Conservation (phyloP, 305 asterid genomes). For the Fraxinus floribunda region DNA sequence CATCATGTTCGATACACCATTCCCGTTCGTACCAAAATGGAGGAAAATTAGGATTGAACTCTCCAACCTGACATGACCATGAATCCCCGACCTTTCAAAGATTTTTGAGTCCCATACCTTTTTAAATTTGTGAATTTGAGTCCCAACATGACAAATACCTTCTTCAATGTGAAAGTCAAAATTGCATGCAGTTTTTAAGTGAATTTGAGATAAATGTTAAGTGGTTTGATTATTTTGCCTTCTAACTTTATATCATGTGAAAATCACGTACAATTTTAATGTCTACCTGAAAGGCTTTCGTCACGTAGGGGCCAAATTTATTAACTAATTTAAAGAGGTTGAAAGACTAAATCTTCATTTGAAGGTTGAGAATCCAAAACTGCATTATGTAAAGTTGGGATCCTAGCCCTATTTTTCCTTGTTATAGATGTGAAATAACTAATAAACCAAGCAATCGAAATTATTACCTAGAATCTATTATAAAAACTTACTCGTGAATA, state of each 20-base stretch:
- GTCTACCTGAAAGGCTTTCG: background rate
- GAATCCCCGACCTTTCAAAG: background rate
- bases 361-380: background rate
- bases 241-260: background rate
- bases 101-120: background rate
- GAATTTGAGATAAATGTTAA: background rate
- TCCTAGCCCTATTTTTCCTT: background rate
- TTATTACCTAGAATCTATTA: background rate
- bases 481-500: background rate
- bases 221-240: background rate
- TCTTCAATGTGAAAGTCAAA: background rate
- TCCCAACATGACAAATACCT: background rate
- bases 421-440: background rate
- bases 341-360: background rate
- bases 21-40: background rate
- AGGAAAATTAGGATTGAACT: background rate
- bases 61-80: background rate
- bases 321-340: background rate
- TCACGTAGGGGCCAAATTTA: background rate
- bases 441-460: background rate
- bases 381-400: background rate
- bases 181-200: background rate
- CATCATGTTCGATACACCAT: background rate
- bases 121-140: background rate
- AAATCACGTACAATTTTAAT: background rate